Evolutionary conservation across 257 asterid species (phyloP).

Genomic region (Capsicum rhomboideum): DNA sequence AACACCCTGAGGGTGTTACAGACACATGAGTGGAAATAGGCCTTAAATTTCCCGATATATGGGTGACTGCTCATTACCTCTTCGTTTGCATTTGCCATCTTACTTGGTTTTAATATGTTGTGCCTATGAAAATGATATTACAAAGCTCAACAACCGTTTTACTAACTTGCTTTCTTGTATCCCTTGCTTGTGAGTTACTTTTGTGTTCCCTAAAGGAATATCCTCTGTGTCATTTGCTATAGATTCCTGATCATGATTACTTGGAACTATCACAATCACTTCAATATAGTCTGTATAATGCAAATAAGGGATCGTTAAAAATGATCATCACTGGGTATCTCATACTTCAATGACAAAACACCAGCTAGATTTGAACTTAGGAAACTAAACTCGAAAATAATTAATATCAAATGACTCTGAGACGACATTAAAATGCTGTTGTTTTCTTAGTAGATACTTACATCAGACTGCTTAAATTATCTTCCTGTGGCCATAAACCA

Average conservation of each 20-base stretch:
- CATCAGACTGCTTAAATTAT: background rate
- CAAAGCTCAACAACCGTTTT: background rate
- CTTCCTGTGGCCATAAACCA: background rate
- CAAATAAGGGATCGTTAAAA: conserved; percentile 8
- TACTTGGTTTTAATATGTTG: background rate
- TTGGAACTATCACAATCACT: background rate
- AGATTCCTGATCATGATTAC: background rate
- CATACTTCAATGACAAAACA: background rate
- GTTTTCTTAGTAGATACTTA: conserved; percentile 5
- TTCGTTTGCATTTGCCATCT: background rate
- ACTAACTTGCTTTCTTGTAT: background rate
- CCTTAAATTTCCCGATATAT: background rate
- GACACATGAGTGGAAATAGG: background rate
- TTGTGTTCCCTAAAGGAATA: background rate
- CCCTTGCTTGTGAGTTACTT: background rate
- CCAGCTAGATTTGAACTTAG: background rate
- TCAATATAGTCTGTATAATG: background rate
- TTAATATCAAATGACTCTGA: background rate
- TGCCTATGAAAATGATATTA: background rate
- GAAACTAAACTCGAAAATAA: background rate
- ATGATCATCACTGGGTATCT: conserved; percentile 6
- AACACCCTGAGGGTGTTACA: background rate
- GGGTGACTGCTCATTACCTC: background rate
- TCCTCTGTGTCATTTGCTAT: background rate
- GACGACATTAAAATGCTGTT: conserved; percentile 22